Base-by-base conservation (phyloP, 106 monocot species). In the Agapanthus africanus region DNA sequence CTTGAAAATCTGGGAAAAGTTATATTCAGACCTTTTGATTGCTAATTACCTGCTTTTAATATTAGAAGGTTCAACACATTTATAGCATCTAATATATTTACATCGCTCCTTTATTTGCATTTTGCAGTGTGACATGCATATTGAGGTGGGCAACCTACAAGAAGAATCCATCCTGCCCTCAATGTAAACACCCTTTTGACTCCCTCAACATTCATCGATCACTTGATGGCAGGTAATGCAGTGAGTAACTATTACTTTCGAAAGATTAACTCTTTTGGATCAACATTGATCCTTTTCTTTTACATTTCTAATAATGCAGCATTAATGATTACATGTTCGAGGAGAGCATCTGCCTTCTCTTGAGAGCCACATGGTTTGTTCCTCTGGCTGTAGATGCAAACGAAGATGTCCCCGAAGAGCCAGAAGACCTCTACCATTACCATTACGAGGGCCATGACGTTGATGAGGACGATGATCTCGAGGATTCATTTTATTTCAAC, bases 311-410 rank as follows among this genome's bases (percentile, higher is more conserved):
- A 18, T 65, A 15, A 50, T 80, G 65, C 87, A 99, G 97, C 40
- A 85, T 99, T 35, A 87, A 85, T 41, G 97, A 99, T 69, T 93
- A 79, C 74, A 74, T 93, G 89, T 87, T 87, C 44, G 97, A 90
- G 71, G 97, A 99, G 69, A 99, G 97, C 67, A 87, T 99, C 5
- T 93, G 89, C 74, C 93, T 93, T 22, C 87, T 93, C 46, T 75
- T 93, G 2, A 71, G 93, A 73, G 87, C 97, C 50, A 23, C 77
- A 27, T 99, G 97, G 93, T 99, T 93, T 71, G 77, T 85, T 40
- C 93, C 97, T 42, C 35, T 99, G 47, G 7, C 22, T 4, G 75
- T 80, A 25, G 82, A 82, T 16, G 28, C 72, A 0, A n/a, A 79
- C 59, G 81, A 75, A 69, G 66, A 80, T n/a, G 37, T 52, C 36